Evolutionary conservation across 2,329 filamentous ascomycete genomes (phyloP), one percentile per base, ranked within the genome.

Genomic region (Alternaria brassicae): DNA sequence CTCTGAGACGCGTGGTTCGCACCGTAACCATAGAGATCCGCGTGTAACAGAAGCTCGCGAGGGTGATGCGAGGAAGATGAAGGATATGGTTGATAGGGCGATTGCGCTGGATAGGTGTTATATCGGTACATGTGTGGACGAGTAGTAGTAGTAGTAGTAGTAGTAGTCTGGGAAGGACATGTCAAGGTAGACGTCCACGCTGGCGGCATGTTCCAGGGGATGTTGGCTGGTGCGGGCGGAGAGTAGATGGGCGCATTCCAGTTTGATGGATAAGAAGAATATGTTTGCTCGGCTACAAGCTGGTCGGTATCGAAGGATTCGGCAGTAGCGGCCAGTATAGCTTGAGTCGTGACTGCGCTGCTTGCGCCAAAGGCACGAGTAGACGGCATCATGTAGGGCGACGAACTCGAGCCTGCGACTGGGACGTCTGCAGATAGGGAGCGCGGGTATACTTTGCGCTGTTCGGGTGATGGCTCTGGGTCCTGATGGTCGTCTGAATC

Each of bases 191-290:
- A 36, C 17, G 64, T 66, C 70, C 72, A 74, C 2, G 44, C 19
- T 21, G 58, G 37, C 17, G 69, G 60, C 10, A 66, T 45, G 30
- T 64, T 69, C 71, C 71, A 74, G 3, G 57, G 27, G 21, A 66
- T 55, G 25, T 62, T 61, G 12, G 60, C 39, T 17, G 63, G 58
- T 23, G 64, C 59, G 3, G 61, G 42, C 19, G 60, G 61, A 23
- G 66, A 62, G 41, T 71, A 71, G 4, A 65, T 37, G 8, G 54
- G 42, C 6, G 56, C n/a, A 19, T 50, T 66, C 69, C 72, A 73
- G 7, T 50, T 34, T 10, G 51, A 21, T 6, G 65, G 65, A 21
- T 63, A 62, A 10, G 44, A n/a, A 15, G 62, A 17, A 53, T 65
- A 71, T 5, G 65, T 30, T 15, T 62, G 66, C 6, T 65, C 47